Percentiles rank a stretch among this genome's conserved stretches.
Evolutionary conservation across 2,329 filamentous ascomycete species (phyloP).

Genomic region (Bipolaris zeicola): DNA sequence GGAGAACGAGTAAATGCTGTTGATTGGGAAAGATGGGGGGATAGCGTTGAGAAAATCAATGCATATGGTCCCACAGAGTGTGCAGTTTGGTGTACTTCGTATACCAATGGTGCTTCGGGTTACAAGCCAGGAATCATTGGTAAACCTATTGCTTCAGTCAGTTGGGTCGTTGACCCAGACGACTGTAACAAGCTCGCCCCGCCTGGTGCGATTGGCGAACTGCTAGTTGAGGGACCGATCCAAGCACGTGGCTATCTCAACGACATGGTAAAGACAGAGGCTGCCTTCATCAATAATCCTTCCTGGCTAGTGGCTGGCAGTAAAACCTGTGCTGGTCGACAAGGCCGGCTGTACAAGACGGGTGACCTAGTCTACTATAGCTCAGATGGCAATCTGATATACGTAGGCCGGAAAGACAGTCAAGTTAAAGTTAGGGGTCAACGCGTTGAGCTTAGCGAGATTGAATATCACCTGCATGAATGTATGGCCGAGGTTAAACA

Average conservation of each 20-base stretch:
- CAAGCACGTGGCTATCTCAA: constrained; percentile 37
- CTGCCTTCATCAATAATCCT: not conserved
- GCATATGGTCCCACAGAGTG: constrained; percentile 25
- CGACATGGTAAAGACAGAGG: constrained; percentile 5
- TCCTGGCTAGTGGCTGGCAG: not conserved
- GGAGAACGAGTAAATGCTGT: constrained; percentile 3
- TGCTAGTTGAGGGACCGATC: constrained; percentile 62
- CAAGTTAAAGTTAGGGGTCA: too few species aligned
- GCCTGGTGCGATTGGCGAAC: constrained; percentile 47
- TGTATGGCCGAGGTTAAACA: too few species aligned
- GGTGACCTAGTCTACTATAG: constrained; percentile 12
- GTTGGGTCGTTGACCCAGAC: constrained; percentile 32
- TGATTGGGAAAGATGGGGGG: not conserved
- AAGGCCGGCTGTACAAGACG: not conserved
- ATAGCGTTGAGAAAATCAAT: not conserved
- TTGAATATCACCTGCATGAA: too few species aligned
- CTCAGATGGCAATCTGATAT: not conserved
- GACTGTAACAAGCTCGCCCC: constrained; percentile 21
- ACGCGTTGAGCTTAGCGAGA: too few species aligned
- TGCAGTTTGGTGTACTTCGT: constrained; percentile 13
- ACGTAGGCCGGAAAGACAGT: too few species aligned
- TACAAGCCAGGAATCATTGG: not conserved
- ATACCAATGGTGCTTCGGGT: not conserved
- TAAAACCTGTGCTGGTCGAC: not conserved
- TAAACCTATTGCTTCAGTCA: constrained; percentile 29